A percentile compares a stretch with the other conserved stretches of the same genome.
Conservation (phyloP, 2,329 filamentous ascomycete genomes). For the Hortaea werneckii region DNA sequence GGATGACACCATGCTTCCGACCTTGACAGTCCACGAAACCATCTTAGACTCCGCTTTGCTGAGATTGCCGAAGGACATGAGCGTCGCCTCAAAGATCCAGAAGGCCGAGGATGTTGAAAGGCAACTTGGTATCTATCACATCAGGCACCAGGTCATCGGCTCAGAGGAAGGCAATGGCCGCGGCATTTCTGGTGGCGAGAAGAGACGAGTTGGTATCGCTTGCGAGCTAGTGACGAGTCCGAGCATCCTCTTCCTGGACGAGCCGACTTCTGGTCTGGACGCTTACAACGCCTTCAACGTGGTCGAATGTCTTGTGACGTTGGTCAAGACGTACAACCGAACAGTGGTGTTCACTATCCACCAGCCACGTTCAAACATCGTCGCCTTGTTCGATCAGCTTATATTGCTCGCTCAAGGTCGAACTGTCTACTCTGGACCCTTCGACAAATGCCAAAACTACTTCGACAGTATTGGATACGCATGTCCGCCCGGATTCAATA, state of each 20-base stretch:
- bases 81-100: constrained; percentile 75
- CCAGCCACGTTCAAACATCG: constrained; percentile 95
- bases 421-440: constrained; percentile 88
- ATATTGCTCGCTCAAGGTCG: constrained; percentile 80
- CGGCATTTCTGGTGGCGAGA: constrained; percentile 94
- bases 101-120: constrained; percentile 87
- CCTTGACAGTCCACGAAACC: constrained; percentile 93
- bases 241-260: constrained; percentile 92
- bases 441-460: constrained; percentile 78
- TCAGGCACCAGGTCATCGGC: constrained; percentile 88
- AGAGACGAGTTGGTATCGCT: constrained; percentile 89
- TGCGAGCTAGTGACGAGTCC: constrained; percentile 96
- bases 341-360: constrained; percentile 98
- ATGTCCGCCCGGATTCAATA: constrained; percentile 95
- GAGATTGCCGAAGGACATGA: constrained; percentile 84
- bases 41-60: constrained; percentile 90
- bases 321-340: constrained; percentile 92
- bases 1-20: constrained; percentile 93
- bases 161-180: constrained; percentile 90
- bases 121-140: constrained; percentile 88
- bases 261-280: constrained; percentile 91
- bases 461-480: constrained; percentile 87
- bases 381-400: constrained; percentile 91
- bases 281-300: constrained; percentile 98
- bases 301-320: constrained; percentile 83